A percentile compares a stretch with the other conserved stretches of the same genome.
Conservation (phyloP, 345 rosid genomes). For the Brassica cretica region DNA sequence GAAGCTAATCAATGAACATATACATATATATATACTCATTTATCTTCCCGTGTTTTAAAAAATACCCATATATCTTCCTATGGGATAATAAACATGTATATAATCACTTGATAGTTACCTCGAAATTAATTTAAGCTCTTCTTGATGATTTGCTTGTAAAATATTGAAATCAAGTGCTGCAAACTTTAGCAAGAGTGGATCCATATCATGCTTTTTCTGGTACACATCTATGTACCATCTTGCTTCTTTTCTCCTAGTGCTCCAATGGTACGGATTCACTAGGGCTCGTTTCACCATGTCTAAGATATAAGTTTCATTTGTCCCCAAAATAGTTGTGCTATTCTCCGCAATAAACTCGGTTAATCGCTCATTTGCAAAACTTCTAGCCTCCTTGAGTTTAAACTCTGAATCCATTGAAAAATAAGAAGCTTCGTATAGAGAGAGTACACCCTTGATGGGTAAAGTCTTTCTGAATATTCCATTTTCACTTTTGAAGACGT, state of each 20-base stretch:
- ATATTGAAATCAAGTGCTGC: slow-evolving; percentile 52
- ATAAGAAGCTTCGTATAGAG: slow-evolving; percentile 41
- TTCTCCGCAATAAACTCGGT: neutral
- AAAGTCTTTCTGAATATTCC: slow-evolving; percentile 7
- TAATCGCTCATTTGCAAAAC: slow-evolving; percentile 27
- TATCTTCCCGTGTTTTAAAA: no score
- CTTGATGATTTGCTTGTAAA: slow-evolving; percentile 45
- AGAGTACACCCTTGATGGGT: slow-evolving; percentile 25
- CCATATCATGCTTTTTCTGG: slow-evolving; percentile 13
- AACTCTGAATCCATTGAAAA: slow-evolving; percentile 19
- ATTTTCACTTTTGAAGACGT: slow-evolving; percentile 22
- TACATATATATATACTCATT: neutral
- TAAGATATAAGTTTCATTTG: neutral
- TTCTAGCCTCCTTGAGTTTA: slow-evolving; percentile 30
- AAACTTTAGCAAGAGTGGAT: slow-evolving; percentile 42
- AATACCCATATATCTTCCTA: neutral
- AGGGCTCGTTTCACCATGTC: slow-evolving; percentile 39
- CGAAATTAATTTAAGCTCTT: slow-evolving; percentile 45
- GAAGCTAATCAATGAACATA: neutral
- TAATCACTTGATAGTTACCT: slow-evolving; percentile 17
- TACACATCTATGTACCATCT: slow-evolving; percentile 53
- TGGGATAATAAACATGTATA: neutral
- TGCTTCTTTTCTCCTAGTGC: slow-evolving; percentile 48
- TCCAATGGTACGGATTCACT: slow-evolving; percentile 48
- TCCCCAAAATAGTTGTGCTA: neutral